A percentile compares a stretch with the other conserved stretches of the same genome.
Evolutionary conservation across 495 filamentous ascomycete genomes (phyloP).

Genomic region (Xylaria venustula): DNA sequence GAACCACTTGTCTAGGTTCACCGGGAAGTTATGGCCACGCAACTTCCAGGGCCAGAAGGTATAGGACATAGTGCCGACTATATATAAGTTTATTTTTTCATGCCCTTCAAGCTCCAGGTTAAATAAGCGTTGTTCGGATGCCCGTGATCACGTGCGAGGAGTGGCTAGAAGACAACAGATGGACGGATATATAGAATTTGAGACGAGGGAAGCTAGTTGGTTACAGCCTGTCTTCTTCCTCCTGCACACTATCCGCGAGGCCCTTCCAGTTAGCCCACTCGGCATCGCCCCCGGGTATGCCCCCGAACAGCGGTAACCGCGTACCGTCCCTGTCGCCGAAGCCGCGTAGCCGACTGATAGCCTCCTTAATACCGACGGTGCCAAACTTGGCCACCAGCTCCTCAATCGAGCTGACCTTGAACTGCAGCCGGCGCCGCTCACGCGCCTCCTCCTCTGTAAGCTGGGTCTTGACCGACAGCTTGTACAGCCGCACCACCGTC

Average conservation of each 20-base stretch:
- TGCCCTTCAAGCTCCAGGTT: too few species aligned
- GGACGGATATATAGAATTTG: too few species aligned
- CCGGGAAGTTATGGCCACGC: too few species aligned
- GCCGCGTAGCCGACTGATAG: constrained; percentile 49
- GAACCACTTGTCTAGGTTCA: too few species aligned
- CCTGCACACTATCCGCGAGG: constrained; percentile 19
- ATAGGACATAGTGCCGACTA: too few species aligned
- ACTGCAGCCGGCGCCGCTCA: constrained; percentile 54
- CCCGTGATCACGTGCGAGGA: too few species aligned
- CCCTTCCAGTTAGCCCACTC: constrained; percentile 29
- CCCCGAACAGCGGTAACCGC: constrained; percentile 52
- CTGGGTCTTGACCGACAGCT: constrained; percentile 39
- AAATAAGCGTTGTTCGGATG: too few species aligned
- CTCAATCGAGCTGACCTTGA: constrained; percentile 54
- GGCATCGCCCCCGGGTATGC: constrained; percentile 44
- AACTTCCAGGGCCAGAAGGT: too few species aligned
- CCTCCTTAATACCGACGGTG: constrained; percentile 63
- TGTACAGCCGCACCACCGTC: constrained; percentile 54
- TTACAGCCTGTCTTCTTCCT: constrained; percentile 20
- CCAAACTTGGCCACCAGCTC: constrained; percentile 58
- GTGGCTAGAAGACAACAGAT: too few species aligned
- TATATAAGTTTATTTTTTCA: too few species aligned
- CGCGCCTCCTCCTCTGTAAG: constrained; percentile 21
- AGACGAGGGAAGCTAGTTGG: neutral
- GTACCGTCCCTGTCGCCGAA: constrained; percentile 57